phyloP scores from a whole-genome alignment of 192 early-diverging fungal species.

The Backusella parvicylindrica region DNA sequence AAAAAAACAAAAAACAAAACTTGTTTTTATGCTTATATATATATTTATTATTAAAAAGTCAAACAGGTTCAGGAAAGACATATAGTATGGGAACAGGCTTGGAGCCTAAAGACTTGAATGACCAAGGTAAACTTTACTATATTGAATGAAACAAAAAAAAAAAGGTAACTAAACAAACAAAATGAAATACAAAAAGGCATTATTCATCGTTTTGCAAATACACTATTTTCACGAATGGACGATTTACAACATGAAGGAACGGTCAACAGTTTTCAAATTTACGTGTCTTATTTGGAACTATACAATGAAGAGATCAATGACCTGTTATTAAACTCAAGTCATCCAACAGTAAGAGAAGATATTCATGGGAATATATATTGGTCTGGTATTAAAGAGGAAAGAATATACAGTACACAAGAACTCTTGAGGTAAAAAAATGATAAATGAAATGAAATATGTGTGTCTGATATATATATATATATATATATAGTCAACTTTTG shows the following conservation, averaged over 20 bases:
- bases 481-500: conserved; percentile 37
- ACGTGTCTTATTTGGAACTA: conserved; percentile 90
- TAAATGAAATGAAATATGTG: not conserved
- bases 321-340: conserved; percentile 52
- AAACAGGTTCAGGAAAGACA: conserved; percentile 94
- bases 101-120: conserved; percentile 14
- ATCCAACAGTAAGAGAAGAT: conserved; percentile 68
- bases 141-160: not conserved
- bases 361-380: conserved; percentile 73
- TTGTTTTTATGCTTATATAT: not conserved
- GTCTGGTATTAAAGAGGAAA: conserved; percentile 77
- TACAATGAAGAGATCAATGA: conserved; percentile 97
- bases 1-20: not conserved
- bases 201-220: conserved; percentile 63
- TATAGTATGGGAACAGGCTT: conserved; percentile 89
- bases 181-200: conserved; percentile 32
- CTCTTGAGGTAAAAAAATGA: conserved; percentile 51
- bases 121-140: not conserved
- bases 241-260: not conserved
- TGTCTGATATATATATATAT: not conserved
- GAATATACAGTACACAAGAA: conserved; percentile 64
- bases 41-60: conserved; percentile 31
- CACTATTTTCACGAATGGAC: conserved; percentile 51
- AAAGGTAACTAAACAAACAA: not conserved
- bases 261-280: conserved; percentile 42